Conservation (phyloP, 371 early-diverging fungal genomes). For the Conidiobolus coronatus region DNA sequence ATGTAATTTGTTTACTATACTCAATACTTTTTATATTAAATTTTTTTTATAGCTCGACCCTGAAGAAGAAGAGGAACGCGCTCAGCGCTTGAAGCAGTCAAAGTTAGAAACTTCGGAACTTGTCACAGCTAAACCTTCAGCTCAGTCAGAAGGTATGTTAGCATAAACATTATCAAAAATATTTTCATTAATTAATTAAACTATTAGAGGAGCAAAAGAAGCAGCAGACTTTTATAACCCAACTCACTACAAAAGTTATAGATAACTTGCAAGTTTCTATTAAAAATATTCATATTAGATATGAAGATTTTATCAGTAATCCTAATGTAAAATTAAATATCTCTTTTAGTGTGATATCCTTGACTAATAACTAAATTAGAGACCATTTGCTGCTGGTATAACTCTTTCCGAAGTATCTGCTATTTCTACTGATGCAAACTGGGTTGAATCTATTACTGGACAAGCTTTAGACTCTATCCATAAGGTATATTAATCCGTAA, state of each 20-base stretch:
- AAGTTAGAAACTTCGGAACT: slow-evolving; percentile 62
- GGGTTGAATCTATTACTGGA: slow-evolving; percentile 60
- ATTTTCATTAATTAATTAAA: not conserved
- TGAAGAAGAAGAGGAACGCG: slow-evolving; percentile 53
- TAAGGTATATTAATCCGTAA: slow-evolving; percentile 24
- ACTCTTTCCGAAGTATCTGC: slow-evolving; percentile 79
- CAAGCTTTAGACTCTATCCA: slow-evolving; percentile 54
- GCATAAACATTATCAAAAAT: not conserved
- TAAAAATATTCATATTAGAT: slow-evolving; percentile 85
- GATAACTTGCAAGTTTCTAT: slow-evolving; percentile 91
- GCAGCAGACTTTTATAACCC: slow-evolving; percentile 53
- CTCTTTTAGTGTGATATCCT: not conserved
- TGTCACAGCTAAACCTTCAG: slow-evolving; percentile 14
- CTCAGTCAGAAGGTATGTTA: slow-evolving; percentile 13
- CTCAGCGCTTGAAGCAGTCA: slow-evolving; percentile 58
- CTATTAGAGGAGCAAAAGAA: slow-evolving; percentile 28
- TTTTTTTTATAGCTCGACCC: slow-evolving; percentile 32
- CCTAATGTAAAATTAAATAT: slow-evolving; percentile 15
- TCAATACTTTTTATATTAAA: not conserved
- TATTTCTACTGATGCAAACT: slow-evolving; percentile 74
- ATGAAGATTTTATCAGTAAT: slow-evolving; percentile 66
- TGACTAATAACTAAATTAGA: slow-evolving; percentile 9
- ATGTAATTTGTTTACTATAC: slow-evolving; percentile 10
- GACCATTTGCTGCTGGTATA: slow-evolving; percentile 75
- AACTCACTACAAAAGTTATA: slow-evolving; percentile 74